Conservation (phyloP, 2,329 filamentous ascomycete species). For the Calonectria pseudoturangicola region DNA sequence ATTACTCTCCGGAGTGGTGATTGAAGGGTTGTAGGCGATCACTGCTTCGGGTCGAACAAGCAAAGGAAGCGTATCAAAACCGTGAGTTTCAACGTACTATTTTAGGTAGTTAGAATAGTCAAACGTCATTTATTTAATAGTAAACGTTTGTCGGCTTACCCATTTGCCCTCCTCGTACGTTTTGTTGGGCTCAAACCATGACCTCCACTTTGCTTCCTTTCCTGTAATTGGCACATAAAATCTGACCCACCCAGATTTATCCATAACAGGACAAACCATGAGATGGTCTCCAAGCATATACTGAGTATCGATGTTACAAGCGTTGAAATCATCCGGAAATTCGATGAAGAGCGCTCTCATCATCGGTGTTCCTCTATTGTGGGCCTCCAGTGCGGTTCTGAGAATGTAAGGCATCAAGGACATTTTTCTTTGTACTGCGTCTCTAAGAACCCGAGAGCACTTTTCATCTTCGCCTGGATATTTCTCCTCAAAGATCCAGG, state of each 20-base stretch:
- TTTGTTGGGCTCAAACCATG: not conserved
- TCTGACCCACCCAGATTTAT: slow-evolving; percentile 6
- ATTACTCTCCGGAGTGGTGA: not conserved
- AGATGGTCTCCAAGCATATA: slow-evolving; percentile 5
- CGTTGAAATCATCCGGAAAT: slow-evolving; percentile 4
- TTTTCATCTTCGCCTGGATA: slow-evolving; percentile 2
- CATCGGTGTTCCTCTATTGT: slow-evolving; percentile 4
- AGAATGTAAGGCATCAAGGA: slow-evolving; percentile 8
- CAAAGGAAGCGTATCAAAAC: not conserved
- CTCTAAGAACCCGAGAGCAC: not conserved
- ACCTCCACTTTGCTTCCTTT: not conserved
- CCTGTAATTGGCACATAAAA: slow-evolving; percentile 7
- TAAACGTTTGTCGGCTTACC: not conserved
- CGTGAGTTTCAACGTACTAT: slow-evolving; percentile 1
- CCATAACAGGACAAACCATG: slow-evolving; percentile 4
- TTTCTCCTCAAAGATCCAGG: slow-evolving; percentile 5
- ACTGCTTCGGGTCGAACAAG: slow-evolving; percentile 7
- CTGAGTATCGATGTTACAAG: slow-evolving; percentile 4
- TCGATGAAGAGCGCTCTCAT: slow-evolving; percentile 1
- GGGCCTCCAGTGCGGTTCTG: not conserved
- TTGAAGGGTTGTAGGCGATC: not conserved
- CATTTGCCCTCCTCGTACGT: slow-evolving; percentile 7
- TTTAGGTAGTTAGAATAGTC: not conserved
- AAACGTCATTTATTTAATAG: not conserved
- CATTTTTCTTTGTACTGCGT: not conserved